Evolutionary conservation across 2,329 filamentous ascomycete species (phyloP), one percentile per base, ranked within the genome.

Genomic region (Penicillium sp.): DNA sequence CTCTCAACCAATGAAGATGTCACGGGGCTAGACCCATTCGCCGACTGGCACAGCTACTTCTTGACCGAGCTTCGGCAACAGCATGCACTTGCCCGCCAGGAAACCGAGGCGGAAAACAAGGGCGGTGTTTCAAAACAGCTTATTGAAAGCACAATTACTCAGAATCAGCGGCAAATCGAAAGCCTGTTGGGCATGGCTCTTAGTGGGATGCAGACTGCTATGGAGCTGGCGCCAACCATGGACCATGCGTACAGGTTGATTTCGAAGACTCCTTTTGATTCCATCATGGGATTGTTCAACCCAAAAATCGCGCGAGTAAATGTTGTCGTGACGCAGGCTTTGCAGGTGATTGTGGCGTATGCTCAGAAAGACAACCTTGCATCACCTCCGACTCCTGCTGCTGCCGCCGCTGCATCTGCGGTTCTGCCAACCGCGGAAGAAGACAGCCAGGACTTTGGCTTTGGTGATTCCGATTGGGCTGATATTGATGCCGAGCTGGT

Each of bases 391-490:
- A 41, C 59, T 49, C 34, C 61, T 49, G 57, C 55, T 58, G 47
- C 59, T 18, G 57, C 61, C 49, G 57, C 55, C 58, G 47, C 59
- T 18, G 57, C 70, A 46, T 49, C 49, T 26, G 33, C 45, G 18
- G 29, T 56, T n/a, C 47, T 65, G n/a, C 49, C 52, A 13, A 63
- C 74, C 24, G 60, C 60, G 5, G 80, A 76, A 49, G 83, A 85
- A 47, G 84, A 86, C 48, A 86, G 83, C 57, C 84, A 86, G 64
- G 83, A 86, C 43, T 86, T 84, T 61, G 83, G 83, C 36, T 39
- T 39, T 12, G 36, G 36, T 21, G 36, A 39, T 21, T 39, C 15
- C 28, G 82, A 84, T 53, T 82, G 79, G 71, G 72, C 77, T 21
- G 82, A 76, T 18, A 71, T 85, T 45, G 78, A 81, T 51, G 78